Conservation (phyloP, 768 basidiomycete genomes). For the Leccinum barrowsii region DNA sequence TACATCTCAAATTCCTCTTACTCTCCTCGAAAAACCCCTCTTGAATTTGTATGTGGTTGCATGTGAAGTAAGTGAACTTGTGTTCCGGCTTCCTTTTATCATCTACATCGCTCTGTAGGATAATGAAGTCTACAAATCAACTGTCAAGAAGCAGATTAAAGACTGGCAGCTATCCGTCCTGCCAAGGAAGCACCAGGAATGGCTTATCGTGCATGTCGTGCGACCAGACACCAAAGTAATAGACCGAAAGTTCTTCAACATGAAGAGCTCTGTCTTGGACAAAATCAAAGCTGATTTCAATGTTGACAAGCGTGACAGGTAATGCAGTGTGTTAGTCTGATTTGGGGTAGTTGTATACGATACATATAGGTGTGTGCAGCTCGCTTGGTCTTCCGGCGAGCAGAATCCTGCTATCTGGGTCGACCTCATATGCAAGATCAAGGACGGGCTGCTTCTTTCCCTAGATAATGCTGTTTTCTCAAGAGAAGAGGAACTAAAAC, state of each 20-base stretch:
- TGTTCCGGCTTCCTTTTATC: constrained; percentile 4
- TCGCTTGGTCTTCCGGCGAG: constrained; percentile 68
- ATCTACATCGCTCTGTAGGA: constrained; percentile 37
- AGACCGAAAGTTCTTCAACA: constrained; percentile 72
- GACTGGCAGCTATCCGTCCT: constrained; percentile 79
- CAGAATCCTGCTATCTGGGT: constrained; percentile 83
- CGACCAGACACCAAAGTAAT: constrained; percentile 61
- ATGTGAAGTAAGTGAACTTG: constrained; percentile 69
- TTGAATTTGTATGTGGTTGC: constrained; percentile 82
- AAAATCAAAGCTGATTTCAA: constrained; percentile 94
- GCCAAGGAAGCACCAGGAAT: constrained; percentile 82
- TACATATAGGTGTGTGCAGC: constrained; percentile 67
- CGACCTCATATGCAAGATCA: constrained; percentile 83
- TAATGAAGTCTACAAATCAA: constrained; percentile 69
- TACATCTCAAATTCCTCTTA: constrained; percentile 70
- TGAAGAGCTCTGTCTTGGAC: constrained; percentile 82
- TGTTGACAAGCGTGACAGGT: constrained; percentile 79
- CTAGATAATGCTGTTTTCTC: constrained; percentile 77
- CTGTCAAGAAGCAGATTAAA: constrained; percentile 81
- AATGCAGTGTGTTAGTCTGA: constrained; percentile 2
- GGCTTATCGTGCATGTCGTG: constrained; percentile 86
- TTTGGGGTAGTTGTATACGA: constrained; percentile 13
- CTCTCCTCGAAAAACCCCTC: constrained; percentile 81
- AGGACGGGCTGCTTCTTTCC: constrained; percentile 81
- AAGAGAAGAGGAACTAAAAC: constrained; percentile 86